Conservation (phyloP, 78 protist species). For the Dictyostelium purpureum region DNA sequence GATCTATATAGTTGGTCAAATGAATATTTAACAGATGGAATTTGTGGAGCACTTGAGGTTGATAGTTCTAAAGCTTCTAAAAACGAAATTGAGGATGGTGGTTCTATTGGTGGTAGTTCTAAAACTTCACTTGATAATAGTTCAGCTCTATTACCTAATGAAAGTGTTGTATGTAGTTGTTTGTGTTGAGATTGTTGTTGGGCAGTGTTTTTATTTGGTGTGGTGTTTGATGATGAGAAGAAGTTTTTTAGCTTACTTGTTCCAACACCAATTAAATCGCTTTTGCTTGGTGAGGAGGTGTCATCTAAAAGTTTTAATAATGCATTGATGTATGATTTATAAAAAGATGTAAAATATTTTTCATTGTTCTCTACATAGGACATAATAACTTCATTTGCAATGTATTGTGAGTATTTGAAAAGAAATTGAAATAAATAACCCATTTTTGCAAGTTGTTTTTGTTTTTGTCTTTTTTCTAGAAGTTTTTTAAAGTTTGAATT, state of each 20-base stretch:
- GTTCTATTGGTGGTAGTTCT: slow-evolving; percentile 44
- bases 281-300: background rate
- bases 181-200: background rate
- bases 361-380: slow-evolving; percentile 49
- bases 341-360: slow-evolving; percentile 32
- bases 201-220: background rate
- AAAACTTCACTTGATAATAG: background rate
- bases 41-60: background rate
- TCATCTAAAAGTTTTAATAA: slow-evolving; percentile 51
- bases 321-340: slow-evolving; percentile 1
- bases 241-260: slow-evolving; percentile 24
- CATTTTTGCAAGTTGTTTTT: slow-evolving; percentile 12
- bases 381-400: slow-evolving; percentile 27
- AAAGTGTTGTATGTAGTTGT: background rate
- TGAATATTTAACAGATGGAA: slow-evolving; percentile 29
- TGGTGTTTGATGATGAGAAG: background rate
- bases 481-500: slow-evolving; percentile 44
- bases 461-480: slow-evolving; percentile 25
- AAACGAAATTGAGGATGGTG: slow-evolving; percentile 16
- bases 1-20: slow-evolving; percentile 57
- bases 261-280: background rate
- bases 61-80: slow-evolving; percentile 6
- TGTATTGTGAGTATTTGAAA: slow-evolving; percentile 31
- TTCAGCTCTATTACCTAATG: slow-evolving; percentile 15
- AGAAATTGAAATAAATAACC: slow-evolving; percentile 58